phyloP scores from a whole-genome alignment of 108 stramenopile species.

The Fragilaria crotonensis region DNA sequence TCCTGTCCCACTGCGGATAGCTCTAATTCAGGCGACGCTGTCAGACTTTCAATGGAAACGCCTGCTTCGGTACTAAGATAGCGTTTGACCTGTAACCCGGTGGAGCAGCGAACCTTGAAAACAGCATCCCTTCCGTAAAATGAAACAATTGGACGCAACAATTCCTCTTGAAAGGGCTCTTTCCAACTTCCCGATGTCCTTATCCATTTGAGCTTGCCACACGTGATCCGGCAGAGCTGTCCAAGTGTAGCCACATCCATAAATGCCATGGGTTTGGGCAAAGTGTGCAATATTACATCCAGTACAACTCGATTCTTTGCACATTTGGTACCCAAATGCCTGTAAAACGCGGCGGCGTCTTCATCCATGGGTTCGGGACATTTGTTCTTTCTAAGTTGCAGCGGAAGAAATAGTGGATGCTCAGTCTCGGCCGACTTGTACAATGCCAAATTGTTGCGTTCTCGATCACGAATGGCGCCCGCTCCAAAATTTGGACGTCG shows the following conservation, averaged over 20 bases:
- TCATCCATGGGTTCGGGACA: constrained; percentile 10
- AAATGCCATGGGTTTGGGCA: constrained; percentile 30
- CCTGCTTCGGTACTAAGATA: constrained; percentile 14
- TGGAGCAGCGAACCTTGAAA: constrained; percentile 73
- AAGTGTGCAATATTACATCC: constrained; percentile 62
- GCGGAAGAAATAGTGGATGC: constrained; percentile 38
- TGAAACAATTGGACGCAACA: constrained; percentile 26
- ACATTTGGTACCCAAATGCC: constrained; percentile 37
- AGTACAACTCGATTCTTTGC: constrained; percentile 40
- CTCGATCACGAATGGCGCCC: constrained; percentile 51
- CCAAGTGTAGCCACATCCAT: constrained; percentile 68
- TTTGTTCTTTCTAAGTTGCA: constrained; percentile 28
- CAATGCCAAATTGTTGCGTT: constrained; percentile 17
- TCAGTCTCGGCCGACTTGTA: constrained; percentile 16
- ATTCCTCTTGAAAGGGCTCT: constrained; percentile 40
- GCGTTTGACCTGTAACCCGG: constrained; percentile 60
- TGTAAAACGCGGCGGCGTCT: constrained; percentile 48
- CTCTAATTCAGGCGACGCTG: constrained; percentile 56
- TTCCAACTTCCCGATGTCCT: constrained; percentile 29
- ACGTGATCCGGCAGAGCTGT: constrained; percentile 59
- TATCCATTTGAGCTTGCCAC: constrained; percentile 68
- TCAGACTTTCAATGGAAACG: constrained; percentile 20
- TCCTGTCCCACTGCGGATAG: constrained; percentile 48
- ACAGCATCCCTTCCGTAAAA: constrained; percentile 53
- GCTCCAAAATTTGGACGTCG: constrained; percentile 70